Evolutionary conservation across 495 filamentous ascomycete species (phyloP), one percentile per base, ranked within the genome.

Genomic region (Tetracladium marchalianum): DNA sequence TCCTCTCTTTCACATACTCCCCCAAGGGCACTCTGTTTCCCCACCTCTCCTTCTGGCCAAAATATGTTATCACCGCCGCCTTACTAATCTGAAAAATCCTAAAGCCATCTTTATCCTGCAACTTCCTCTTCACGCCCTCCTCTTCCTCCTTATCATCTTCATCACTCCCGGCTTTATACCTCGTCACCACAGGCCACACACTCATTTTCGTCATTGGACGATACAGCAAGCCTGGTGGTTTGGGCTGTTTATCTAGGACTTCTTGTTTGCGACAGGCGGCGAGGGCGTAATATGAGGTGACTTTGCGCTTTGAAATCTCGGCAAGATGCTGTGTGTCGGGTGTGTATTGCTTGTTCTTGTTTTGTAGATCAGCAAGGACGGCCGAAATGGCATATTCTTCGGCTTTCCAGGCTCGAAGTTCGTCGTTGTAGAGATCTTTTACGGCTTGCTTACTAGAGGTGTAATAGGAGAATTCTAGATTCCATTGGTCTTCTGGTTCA

Each of bases 381-480:
- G 35, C 35, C 3, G 12, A n/a, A 5, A 2, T 4, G 5, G 35
- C 12, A 4, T 49, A 24, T 27, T 1, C 18, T 42, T 24, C 31
- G 16, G 13, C 22, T 18, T 32, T 40, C 18, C 18, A 47, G 4
- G 37, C 31, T 38, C 6, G 17, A 4, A 39, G 8, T 24, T 12
- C 4, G 6, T 32, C n/a, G 0, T 35, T 35, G 36, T 62, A 59
- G 22, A 45, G 41, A 0, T 35, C 22, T 5, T 49, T 39, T 22
- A 59, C 58, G 0, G 37, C 46, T 0, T 36, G 37, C 48, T 53
- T 55, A 27, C 66, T 68, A 0, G 41, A n/a, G 1, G 49, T 51
- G 49, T 60, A 75, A 18, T 61, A 22, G 0, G 17, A 7, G n/a
- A 48, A 39, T 24, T 72, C 66, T 15, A 66, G 46, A 36, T 63